Evolutionary conservation across 176 grass and related monocot genomes (phyloP).

Genomic region (Panicum miliaceum): DNA sequence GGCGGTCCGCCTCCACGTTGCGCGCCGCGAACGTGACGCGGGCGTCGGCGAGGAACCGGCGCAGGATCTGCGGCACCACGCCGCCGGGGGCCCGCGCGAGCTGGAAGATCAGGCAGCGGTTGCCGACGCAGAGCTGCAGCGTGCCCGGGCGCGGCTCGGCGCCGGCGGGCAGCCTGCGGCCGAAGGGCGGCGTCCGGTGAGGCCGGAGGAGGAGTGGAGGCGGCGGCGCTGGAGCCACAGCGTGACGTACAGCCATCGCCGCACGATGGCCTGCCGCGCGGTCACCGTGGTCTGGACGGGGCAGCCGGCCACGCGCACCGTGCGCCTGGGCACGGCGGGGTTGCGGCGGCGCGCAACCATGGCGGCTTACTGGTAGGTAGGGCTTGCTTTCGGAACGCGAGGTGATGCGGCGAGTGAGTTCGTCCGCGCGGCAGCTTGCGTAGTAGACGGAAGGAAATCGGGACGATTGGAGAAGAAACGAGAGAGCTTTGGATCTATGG

Average conservation of each 20-base stretch:
- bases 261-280: neutral
- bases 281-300: constrained; percentile 22
- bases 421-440: no score
- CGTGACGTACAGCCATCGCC: neutral
- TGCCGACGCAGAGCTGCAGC: neutral
- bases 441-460: no score
- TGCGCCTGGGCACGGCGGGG: neutral
- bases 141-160: neutral
- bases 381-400: no score
- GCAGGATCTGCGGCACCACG: neutral
- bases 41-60: neutral
- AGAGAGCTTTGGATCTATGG: no score
- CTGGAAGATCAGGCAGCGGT: neutral
- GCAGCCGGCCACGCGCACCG: neutral
- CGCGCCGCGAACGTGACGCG: constrained; percentile 36
- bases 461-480: no score
- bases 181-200: neutral
- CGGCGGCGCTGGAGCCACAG: neutral
- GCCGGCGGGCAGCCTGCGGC: neutral
- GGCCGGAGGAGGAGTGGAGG: neutral
- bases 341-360: neutral
- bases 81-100: neutral
- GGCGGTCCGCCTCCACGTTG: constrained; percentile 17
- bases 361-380: neutral
- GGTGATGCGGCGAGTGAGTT: no score